phyloP scores from a whole-genome alignment of 2,329 filamentous ascomycete genomes.

The Trichoderma lentiforme region DNA sequence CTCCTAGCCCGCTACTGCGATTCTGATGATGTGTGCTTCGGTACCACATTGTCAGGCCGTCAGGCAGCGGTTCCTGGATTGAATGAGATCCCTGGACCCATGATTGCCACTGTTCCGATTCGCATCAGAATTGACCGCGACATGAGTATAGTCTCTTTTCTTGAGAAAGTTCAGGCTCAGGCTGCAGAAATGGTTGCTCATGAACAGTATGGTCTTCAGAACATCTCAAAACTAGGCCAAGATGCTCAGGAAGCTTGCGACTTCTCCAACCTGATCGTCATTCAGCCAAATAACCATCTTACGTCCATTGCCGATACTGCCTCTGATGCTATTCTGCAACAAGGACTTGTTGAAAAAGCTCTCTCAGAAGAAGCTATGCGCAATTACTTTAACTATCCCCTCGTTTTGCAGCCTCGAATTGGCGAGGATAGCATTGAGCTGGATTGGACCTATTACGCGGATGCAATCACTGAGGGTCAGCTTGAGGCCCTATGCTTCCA shows the following conservation, averaged over 20 bases:
- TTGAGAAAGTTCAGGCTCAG: constrained; percentile 3
- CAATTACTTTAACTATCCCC: constrained; percentile 23
- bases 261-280: constrained; percentile 15
- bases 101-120: constrained; percentile 18
- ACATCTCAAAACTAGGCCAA: constrained; percentile 6
- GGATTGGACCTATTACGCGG: constrained; percentile 17
- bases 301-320: not conserved
- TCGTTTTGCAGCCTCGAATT: constrained; percentile 19
- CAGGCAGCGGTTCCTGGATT: constrained; percentile 11
- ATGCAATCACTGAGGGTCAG: constrained; percentile 9
- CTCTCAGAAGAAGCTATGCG: constrained; percentile 17
- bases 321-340: constrained; percentile 12
- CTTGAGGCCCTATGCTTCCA: constrained; percentile 19
- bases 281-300: constrained; percentile 13
- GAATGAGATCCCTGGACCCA: constrained; percentile 6
- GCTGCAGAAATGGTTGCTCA: constrained; percentile 14
- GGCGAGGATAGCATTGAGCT: constrained; percentile 15
- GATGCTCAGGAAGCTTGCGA: constrained; percentile 12
- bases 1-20: constrained; percentile 15
- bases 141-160: not conserved
- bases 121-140: constrained; percentile 12
- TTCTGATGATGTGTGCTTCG: constrained; percentile 17
- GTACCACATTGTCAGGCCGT: constrained; percentile 15
- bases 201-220: constrained; percentile 16
- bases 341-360: constrained; percentile 5